Percentiles rank a stretch among this genome's conserved stretches.
phyloP scores from a whole-genome alignment of 2,329 filamentous ascomycete genomes.

The Cucurbitaria berberidis region DNA sequence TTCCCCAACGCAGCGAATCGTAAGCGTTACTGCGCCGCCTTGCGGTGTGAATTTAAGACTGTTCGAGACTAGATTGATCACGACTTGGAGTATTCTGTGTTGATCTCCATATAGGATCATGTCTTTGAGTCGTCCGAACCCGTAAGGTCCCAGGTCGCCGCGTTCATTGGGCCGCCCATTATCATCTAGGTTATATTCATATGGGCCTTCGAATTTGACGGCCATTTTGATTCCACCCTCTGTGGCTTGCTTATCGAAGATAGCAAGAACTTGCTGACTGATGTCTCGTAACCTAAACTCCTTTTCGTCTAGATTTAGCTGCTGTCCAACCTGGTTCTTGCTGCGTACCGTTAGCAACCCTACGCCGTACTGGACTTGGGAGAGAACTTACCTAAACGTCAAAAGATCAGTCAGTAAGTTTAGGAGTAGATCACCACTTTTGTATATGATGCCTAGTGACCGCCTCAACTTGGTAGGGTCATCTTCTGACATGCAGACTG shows the following conservation, averaged over 20 bases:
- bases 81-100: conserved; percentile 87
- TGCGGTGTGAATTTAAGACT: conserved; percentile 87
- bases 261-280: conserved; percentile 78
- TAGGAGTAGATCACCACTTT: conserved; percentile 81
- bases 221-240: conserved; percentile 77
- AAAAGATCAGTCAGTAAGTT: conserved; percentile 88
- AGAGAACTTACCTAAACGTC: conserved; percentile 64
- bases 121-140: conserved; percentile 74
- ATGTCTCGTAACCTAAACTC: conserved; percentile 88
- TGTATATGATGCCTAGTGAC: conserved; percentile 86
- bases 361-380: not conserved
- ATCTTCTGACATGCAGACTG: conserved; percentile 90
- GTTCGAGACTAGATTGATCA: conserved; percentile 92
- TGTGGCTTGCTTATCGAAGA: conserved; percentile 88
- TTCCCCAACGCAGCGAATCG: conserved; percentile 75
- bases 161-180: conserved; percentile 48
- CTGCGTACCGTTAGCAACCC: conserved; percentile 51
- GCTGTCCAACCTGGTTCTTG: conserved; percentile 91
- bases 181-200: conserved; percentile 48
- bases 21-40: conserved; percentile 75
- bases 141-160: conserved; percentile 68
- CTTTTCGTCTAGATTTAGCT: conserved; percentile 79
- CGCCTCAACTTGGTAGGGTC: conserved; percentile 79
- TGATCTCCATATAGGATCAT: conserved; percentile 94
- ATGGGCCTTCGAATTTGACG: conserved; percentile 70